Evolutionary conservation across 306 rosid species (phyloP).

Genomic region (Begonia fuchsioides): DNA sequence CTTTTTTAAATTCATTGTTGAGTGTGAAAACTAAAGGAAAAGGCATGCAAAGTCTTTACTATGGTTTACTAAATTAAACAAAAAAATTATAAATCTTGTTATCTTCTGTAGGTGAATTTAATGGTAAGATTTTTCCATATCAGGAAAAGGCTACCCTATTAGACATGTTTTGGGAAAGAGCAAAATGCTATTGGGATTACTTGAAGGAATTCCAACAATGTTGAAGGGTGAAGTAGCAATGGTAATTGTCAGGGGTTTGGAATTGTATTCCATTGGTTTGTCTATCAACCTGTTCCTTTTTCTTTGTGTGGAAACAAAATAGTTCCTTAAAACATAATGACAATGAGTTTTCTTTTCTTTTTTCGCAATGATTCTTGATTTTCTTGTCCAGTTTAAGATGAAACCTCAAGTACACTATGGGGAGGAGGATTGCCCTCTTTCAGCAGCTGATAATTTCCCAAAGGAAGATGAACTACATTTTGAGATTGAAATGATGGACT

Average conservation of each 20-base stretch:
- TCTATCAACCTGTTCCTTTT: too few species aligned
- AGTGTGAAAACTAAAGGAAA: too few species aligned
- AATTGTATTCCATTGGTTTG: too few species aligned
- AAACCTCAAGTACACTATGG: conserved; percentile 79
- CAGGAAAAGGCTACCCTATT: conserved; percentile 66
- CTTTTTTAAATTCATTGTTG: too few species aligned
- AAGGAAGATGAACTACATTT: conserved; percentile 92
- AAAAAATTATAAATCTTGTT: conserved; percentile 1
- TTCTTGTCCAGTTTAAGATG: conserved; percentile 70
- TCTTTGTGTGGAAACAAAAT: neutral
- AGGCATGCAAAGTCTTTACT: too few species aligned
- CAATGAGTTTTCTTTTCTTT: neutral
- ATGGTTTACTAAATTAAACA: neutral
- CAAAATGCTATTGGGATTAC: conserved; percentile 81
- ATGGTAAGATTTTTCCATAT: conserved; percentile 6
- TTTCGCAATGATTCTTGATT: conserved; percentile 7
- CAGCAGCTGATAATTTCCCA: conserved; percentile 55
- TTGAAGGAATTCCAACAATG: conserved; percentile 94
- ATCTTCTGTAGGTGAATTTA: conserved; percentile 8
- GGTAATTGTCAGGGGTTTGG: conserved; percentile 27
- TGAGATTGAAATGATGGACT: conserved; percentile 84
- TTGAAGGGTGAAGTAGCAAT: conserved; percentile 86
- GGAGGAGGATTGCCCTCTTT: conserved; percentile 80
- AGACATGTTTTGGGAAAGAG: conserved; percentile 80
- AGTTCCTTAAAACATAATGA: neutral